These are phyloP conservation scores for Penicillium antarcticum DNA, from an alignment of 495 filamentous ascomycete species.

Conservation along the genomic window DNA sequence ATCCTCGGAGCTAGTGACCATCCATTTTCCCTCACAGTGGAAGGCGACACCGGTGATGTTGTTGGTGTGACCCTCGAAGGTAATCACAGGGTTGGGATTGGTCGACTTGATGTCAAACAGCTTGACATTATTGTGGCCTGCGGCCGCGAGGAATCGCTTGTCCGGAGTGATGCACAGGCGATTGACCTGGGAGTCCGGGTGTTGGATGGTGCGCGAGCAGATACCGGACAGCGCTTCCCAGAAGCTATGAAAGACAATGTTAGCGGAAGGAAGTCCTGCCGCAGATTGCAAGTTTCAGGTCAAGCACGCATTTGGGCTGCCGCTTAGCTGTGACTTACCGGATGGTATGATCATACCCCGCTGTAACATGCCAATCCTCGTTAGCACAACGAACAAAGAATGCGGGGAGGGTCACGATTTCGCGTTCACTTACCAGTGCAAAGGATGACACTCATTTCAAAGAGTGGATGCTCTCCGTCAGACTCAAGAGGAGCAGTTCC, in stretches of 20 bases:
- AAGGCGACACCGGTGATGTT: conserved; percentile 97
- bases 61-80: conserved; percentile 91
- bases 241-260: conserved; percentile 56
- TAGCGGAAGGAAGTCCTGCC: background rate
- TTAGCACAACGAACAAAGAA: conserved; percentile 27
- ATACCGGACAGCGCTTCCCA: conserved; percentile 98
- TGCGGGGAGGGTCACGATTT: conserved; percentile 17
- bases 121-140: conserved; percentile 91
- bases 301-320: background rate
- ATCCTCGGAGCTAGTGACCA: conserved; percentile 98
- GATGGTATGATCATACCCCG: conserved; percentile 98
- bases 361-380: conserved; percentile 43
- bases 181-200: conserved; percentile 97
- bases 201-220: conserved; percentile 95
- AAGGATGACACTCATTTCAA: conserved; percentile 79
- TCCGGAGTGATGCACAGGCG: conserved; percentile 97
- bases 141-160: conserved; percentile 92
- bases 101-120: conserved; percentile 97
- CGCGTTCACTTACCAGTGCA: conserved; percentile 66
- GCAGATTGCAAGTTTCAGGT: background rate
- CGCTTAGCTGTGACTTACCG: conserved; percentile 55
- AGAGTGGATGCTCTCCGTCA: background rate
- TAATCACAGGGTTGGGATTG: conserved; percentile 86
- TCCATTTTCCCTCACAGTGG: conserved; percentile 98
- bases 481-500: background rate